A percentile compares a stretch with the other conserved stretches of the same genome.
phyloP scores from a whole-genome alignment of 257 asterid genomes.

The Penstemon davidsonii region DNA sequence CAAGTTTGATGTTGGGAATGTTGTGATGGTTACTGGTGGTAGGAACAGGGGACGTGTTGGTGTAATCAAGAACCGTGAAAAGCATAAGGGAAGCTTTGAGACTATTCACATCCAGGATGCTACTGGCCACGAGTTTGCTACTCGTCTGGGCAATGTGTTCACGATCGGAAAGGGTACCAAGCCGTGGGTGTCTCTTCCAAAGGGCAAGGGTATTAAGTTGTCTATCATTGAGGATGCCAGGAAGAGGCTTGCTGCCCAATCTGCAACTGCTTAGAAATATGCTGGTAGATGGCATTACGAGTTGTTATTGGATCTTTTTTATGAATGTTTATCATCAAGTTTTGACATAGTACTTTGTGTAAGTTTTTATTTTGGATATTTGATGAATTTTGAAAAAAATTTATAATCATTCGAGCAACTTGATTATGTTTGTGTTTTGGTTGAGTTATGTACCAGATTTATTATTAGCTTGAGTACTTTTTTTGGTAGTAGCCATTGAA shows the following conservation, averaged over 20 bases:
- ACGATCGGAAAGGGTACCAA: slow-evolving; percentile 40
- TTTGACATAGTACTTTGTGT: neutral
- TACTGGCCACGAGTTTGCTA: slow-evolving; percentile 39
- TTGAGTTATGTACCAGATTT: no score
- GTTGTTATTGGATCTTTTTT: neutral
- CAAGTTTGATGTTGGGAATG: slow-evolving; percentile 44
- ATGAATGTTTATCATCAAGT: neutral
- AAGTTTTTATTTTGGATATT: neutral
- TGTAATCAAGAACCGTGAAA: slow-evolving; percentile 35
- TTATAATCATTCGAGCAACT: no score
- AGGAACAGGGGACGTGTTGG: slow-evolving; percentile 44
- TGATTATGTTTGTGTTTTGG: no score
- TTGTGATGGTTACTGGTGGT: slow-evolving; percentile 46
- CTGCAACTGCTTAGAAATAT: slow-evolving; percentile 26
- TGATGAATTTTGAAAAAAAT: neutral
- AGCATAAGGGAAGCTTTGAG: slow-evolving; percentile 42
- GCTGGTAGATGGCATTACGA: neutral
- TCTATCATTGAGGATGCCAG: slow-evolving; percentile 41
- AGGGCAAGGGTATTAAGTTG: slow-evolving; percentile 45
- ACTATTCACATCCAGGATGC: slow-evolving; percentile 38
- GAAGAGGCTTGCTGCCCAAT: slow-evolving; percentile 40
- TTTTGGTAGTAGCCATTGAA: no score
- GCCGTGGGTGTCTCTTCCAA: slow-evolving; percentile 41
- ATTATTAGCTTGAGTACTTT: no score
- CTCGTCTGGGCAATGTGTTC: slow-evolving; percentile 40